Evolutionary conservation across 1,284 basidiomycete species (phyloP).

Genomic region (Omphalotus olearius): DNA sequence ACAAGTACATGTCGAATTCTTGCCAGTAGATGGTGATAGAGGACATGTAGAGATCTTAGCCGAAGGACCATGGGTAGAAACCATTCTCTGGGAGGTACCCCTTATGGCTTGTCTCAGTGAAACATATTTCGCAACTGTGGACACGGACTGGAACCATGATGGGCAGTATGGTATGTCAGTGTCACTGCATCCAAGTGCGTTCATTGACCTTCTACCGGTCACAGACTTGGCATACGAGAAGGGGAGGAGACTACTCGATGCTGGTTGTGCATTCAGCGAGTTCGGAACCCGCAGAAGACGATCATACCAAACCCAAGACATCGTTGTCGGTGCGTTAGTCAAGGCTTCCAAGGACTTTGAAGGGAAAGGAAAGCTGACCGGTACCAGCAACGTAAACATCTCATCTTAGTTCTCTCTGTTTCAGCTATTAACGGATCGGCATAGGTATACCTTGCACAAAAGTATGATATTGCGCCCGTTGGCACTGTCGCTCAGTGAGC

Average conservation of each 20-base stretch:
- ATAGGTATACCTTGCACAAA: slow-evolving; percentile 78
- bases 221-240: slow-evolving; percentile 69
- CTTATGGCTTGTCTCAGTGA: slow-evolving; percentile 88
- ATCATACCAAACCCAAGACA: slow-evolving; percentile 76
- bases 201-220: not conserved
- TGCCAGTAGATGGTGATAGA: slow-evolving; percentile 46
- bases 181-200: slow-evolving; percentile 1
- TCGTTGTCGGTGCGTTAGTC: slow-evolving; percentile 71
- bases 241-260: slow-evolving; percentile 60
- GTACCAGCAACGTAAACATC: slow-evolving; percentile 78
- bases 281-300: slow-evolving; percentile 91
- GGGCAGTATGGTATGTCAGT: slow-evolving; percentile 64
- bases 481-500: slow-evolving; percentile 89
- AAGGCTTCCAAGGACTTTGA: slow-evolving; percentile 54
- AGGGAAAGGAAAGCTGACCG: slow-evolving; percentile 60
- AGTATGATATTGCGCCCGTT: slow-evolving; percentile 63
- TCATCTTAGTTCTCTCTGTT: slow-evolving; percentile 4
- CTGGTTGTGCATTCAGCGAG: slow-evolving; percentile 81
- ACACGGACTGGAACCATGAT: slow-evolving; percentile 81
- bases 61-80: slow-evolving; percentile 80
- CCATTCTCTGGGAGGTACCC: slow-evolving; percentile 96
- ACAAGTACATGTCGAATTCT: slow-evolving; percentile 74
- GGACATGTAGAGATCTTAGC: slow-evolving; percentile 78
- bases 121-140: slow-evolving; percentile 66
- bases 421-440: slow-evolving; percentile 6